A percentile compares a stretch with the other conserved stretches of the same genome.
Evolutionary conservation across 108 stramenopile genomes (phyloP).

Genomic region (Nitzschia palea): DNA sequence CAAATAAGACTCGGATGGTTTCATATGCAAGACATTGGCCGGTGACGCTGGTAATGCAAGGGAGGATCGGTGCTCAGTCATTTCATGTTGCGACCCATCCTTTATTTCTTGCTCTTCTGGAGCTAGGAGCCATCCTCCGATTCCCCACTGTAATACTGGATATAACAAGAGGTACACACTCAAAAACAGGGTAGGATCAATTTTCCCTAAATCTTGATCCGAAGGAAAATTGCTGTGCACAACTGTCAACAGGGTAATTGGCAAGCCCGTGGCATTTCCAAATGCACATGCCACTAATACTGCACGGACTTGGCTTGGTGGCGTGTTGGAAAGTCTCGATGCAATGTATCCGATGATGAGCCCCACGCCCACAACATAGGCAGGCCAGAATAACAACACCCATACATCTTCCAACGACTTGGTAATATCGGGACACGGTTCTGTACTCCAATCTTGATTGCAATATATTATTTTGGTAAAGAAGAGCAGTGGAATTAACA

Average conservation of each 20-base stretch:
- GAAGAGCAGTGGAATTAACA: conserved; percentile 84
- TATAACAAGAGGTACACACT: conserved; percentile 79
- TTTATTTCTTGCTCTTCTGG: conserved; percentile 16
- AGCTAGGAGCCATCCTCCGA: conserved; percentile 79
- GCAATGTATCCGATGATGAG: conserved; percentile 62
- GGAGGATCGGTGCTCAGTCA: not conserved
- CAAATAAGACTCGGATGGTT: conserved; percentile 3
- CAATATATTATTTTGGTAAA: conserved; percentile 90
- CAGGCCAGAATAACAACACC: conserved; percentile 77
- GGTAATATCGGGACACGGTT: conserved; percentile 71
- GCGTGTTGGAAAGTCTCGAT: conserved; percentile 51
- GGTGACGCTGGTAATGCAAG: not conserved
- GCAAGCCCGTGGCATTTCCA: conserved; percentile 80
- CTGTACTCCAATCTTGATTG: conserved; percentile 57
- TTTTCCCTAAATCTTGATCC: conserved; percentile 56
- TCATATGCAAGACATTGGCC: conserved; percentile 29
- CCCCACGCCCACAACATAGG: conserved; percentile 61
- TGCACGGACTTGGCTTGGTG: conserved; percentile 36
- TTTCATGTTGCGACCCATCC: not conserved
- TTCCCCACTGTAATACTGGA: conserved; percentile 85
- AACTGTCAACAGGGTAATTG: conserved; percentile 82
- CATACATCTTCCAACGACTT: conserved; percentile 58
- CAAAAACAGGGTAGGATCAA: conserved; percentile 83
- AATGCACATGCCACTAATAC: conserved; percentile 77
- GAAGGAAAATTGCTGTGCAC: conserved; percentile 75